Evolutionary conservation across 768 basidiomycete genomes (phyloP).

Genomic region (Termitomyces sp.): DNA sequence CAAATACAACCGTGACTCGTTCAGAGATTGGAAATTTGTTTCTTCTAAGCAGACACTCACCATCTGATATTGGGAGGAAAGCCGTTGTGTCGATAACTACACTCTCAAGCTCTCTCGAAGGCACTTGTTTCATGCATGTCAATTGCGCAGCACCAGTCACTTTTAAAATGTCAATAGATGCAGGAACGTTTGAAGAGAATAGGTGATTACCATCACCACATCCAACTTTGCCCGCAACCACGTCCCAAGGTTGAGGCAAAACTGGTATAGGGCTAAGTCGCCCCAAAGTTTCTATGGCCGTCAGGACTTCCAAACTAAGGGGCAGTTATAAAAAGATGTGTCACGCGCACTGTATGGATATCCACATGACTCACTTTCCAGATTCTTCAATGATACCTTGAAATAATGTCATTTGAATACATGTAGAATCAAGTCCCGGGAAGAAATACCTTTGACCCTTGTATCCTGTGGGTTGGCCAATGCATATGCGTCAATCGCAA

Average conservation of each 20-base stretch:
- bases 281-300: not conserved
- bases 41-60: slow-evolving; percentile 17
- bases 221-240: slow-evolving; percentile 23
- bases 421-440: not conserved
- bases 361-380: slow-evolving; percentile 24
- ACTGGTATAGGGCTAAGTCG: not conserved
- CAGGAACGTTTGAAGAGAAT: not conserved
- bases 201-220: slow-evolving; percentile 26
- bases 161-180: not conserved
- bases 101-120: slow-evolving; percentile 21
- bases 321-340: not conserved
- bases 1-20: not conserved
- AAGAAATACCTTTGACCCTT: slow-evolving; percentile 12
- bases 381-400: slow-evolving; percentile 29
- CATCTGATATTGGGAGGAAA: slow-evolving; percentile 27
- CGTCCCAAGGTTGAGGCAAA: not conserved
- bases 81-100: slow-evolving; percentile 21
- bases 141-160: slow-evolving; percentile 22
- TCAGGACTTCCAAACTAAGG: not conserved
- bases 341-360: no score
- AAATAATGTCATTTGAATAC: not conserved
- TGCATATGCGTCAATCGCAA: slow-evolving; percentile 27
- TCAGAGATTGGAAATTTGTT: not conserved
- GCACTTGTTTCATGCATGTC: slow-evolving; percentile 28
- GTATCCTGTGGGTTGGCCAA: slow-evolving; percentile 29